These are phyloP conservation scores for Niveomyces coronatus DNA, from an alignment of 2,329 filamentous ascomycete genomes.

Conservation along the genomic window DNA sequence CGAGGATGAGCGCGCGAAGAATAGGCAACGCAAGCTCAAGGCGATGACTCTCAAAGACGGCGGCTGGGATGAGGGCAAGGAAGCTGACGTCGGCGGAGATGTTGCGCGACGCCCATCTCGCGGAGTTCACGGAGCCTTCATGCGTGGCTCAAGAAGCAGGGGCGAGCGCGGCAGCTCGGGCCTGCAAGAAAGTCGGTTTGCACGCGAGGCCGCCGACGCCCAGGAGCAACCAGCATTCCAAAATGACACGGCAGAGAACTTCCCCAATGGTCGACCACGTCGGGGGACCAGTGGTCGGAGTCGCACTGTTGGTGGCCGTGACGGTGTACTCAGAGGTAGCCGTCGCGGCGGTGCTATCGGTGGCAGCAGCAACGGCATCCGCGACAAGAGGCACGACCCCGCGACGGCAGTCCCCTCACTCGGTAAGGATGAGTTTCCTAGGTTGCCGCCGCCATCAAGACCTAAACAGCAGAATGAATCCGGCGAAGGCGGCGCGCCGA, in stretches of 20 bases:
- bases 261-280: constrained; percentile 25
- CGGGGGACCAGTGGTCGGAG: constrained; percentile 23
- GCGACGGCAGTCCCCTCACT: constrained; percentile 16
- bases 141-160: constrained; percentile 23
- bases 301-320: constrained; percentile 21
- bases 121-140: constrained; percentile 30
- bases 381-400: too few relatives aligned
- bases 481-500: constrained; percentile 14
- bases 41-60: constrained; percentile 44
- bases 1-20: constrained; percentile 50
- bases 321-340: constrained; percentile 26
- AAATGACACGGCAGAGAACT: constrained; percentile 18
- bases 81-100: constrained; percentile 30
- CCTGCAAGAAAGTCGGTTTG: constrained; percentile 33
- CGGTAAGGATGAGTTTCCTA: constrained; percentile 25
- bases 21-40: constrained; percentile 50
- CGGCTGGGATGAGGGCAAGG: constrained; percentile 51
- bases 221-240: constrained; percentile 23
- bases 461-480: constrained; percentile 14
- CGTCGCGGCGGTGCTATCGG: constrained; percentile 14
- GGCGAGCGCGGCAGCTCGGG: constrained; percentile 22
- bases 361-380: constrained; percentile 14
- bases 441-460: constrained; percentile 22
- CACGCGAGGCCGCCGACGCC: constrained; percentile 24
- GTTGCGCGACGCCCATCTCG: constrained; percentile 31